Evolutionary conservation across 768 basidiomycete genomes (phyloP), one percentile per base, ranked within the genome.

Genomic region (Tubosaeta sp.): DNA sequence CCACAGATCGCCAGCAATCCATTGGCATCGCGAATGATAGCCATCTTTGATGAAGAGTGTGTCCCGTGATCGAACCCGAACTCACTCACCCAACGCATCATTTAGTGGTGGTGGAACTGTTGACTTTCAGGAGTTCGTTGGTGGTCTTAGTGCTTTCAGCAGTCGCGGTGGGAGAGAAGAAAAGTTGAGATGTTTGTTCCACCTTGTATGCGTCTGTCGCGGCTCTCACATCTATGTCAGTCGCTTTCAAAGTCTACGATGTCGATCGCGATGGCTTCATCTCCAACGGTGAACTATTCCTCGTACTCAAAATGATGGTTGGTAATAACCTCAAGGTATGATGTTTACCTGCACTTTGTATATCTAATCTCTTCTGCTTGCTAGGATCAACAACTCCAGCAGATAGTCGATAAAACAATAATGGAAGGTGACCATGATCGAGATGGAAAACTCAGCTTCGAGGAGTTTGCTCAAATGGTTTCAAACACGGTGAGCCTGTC

Each of bases 221-320:
- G 2, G n/a, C 33, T 50, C 54, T 57, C 32, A 56, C 43, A 2
- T 32, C 14, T 34, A 8, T 19, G 35, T 54, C 25, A 99, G 97
- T 99, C 65, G 97, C 97, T 25, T 99, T 99, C 84, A 98, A 98
- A 69, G 97, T 99, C 46, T 99, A 99, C 62, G 97, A 99, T 66
- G 91, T 99, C 67, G 97, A 99, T 69, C 81, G 97, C 47, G 97
- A 99, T 65, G 94, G 93, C 8, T 99, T 72, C 72, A 99, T 99
- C 69, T 97, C 94, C 12, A 99, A 99, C 65, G 97, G 97, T 51
- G 97, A 99, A 72, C 82, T 99, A 29, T 99, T 97, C 76, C 75
- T 99, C 43, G 97, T 99, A 35, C 76, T 99, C 58, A 99, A 99
- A 80, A 98, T 98, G 92, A 99, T 99, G 97, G 97, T 98, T 46